Conservation (phyloP, 768 basidiomycete genomes). For the Sarcodon sp. region DNA sequence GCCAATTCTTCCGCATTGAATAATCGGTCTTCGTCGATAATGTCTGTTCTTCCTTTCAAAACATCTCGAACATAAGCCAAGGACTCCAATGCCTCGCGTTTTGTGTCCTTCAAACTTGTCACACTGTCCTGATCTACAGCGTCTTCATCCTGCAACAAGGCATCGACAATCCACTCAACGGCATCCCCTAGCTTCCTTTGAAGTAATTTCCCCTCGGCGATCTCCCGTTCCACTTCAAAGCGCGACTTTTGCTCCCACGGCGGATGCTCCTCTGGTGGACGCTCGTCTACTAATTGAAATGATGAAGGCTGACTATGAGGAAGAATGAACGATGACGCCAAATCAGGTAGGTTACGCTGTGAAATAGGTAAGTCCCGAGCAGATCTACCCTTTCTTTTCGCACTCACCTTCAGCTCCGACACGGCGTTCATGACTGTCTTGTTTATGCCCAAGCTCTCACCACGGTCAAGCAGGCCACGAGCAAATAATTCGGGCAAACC, state of each 20-base stretch:
- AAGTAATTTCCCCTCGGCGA: constrained; percentile 34
- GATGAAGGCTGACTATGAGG: constrained; percentile 26
- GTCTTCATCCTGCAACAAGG: constrained; percentile 45
- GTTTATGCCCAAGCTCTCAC: constrained; percentile 76
- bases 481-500: constrained; percentile 63
- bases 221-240: constrained; percentile 60
- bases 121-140: constrained; percentile 25
- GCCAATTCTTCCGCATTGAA: constrained; percentile 39
- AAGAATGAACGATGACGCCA: constrained; percentile 48
- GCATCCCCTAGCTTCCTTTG: constrained; percentile 60
- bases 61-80: constrained; percentile 70
- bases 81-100: constrained; percentile 58
- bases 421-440: constrained; percentile 74
- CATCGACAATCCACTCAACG: constrained; percentile 63
- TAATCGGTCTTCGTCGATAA: constrained; percentile 57
- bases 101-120: constrained; percentile 28
- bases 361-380: constrained; percentile 5
- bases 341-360: constrained; percentile 78
- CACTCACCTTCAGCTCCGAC: constrained; percentile 56
- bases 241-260: constrained; percentile 59
- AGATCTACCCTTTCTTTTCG: not conserved
- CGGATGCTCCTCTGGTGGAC: constrained; percentile 40
- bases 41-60: constrained; percentile 34
- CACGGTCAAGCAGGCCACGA: constrained; percentile 57
- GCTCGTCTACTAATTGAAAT: constrained; percentile 55